Base-by-base conservation (phyloP, 2,329 filamentous ascomycete genomes). In the Ophiostoma himal-ulmi region DNA sequence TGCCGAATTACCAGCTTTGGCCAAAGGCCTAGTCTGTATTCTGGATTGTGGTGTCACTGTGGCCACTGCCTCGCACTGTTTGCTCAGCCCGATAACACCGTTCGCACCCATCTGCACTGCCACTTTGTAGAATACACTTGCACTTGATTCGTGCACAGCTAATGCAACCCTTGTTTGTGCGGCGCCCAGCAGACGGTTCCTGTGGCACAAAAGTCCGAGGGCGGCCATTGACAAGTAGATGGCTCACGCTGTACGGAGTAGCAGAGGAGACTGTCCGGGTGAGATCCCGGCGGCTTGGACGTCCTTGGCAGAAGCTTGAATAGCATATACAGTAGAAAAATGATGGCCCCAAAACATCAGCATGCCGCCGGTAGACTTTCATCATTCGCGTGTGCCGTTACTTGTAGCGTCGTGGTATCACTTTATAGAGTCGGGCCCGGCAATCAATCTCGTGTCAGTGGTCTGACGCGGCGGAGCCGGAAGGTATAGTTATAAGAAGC, bases 201-300 rank as follows among this genome's bases (percentile, higher is more conserved):
- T 13, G 52, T 17, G 52, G 52, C 13, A 26, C 52, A 13, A 22
- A 26, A 8, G n/a, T 11, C 52, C 22, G 52, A 26, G 17, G 52
- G 8, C 52, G 52, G 22, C 30, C 22, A 10, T 57, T 26, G 10
- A 8, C 52, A 22, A 57, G 52, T 22, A 57, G 52, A 57, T 57
- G 52, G 52, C 20, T 57, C 52, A 57, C 30, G 11, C 52, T 57
- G 52, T 44, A 44, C 14, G 7, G 2, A 57, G 52, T 22, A 57
- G 14, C 39, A 13, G 11, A 26, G 11, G 44, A 20, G 44, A 17
- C 44, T 13, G 44, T 48, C 14, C 17, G 17, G 30, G 39, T 26
- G n/a, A 26, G 52, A 57, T 54, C 48, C 48, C 48, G 48, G 48
- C 48, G 48, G 48, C 48, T 54, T 54, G 48, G 48, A 54, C 20